Base-by-base conservation (phyloP, 345 rosid species). In the Firmiana major region DNA sequence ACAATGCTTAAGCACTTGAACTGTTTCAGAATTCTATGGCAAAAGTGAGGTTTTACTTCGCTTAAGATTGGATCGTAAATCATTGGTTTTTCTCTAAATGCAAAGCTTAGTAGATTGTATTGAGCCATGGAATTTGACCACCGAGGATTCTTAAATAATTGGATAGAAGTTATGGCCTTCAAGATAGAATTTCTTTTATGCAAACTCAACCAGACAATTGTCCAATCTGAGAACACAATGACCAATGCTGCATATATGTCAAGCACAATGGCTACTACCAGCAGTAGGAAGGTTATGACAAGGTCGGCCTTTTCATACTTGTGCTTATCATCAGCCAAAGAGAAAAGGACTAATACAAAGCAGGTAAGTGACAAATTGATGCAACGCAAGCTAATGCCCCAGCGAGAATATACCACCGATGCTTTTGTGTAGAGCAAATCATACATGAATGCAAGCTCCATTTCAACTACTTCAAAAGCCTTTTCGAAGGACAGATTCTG, bases 351-450 rank as follows among this genome's bases (percentile, higher is more conserved):
- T 5, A 79, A 19, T 0, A 49, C 79, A 65, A 78, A n/a, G 28
- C 73, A 11, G 21, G 81, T 63, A 7, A 78, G 69, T 24, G 66
- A 73, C 6, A 79, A 24, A 2, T 76, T 66, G 26, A 60, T n/a
- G 21, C 28, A 0, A 0, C 80, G 78, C 51, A 72, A 49, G 59
- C 42, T 49, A 15, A 66, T 3, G 16, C 82, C 84, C 24, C 40
- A 0, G 15, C 5, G 16, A 26, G 81, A 80, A 49, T 83, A 73
- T 22, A 74, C 55, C 31, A 78, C 65, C 0, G 70, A 26, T 24
- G 77, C 77, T 65, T 84, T 84, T 0, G 87, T 84, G 78, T 76
- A 79, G n/a, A 85, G 63, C 16, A 62, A 62, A 73, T 87, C 90
- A 59, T 80, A 87, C 80, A 83, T 63, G 69, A 83, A 77, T 5